A percentile compares a stretch with the other conserved stretches of the same genome.
These are phyloP conservation scores for Cyclotella choctawhatcheeana DNA, from an alignment of 108 stramenopile species.

Conservation along the genomic window DNA sequence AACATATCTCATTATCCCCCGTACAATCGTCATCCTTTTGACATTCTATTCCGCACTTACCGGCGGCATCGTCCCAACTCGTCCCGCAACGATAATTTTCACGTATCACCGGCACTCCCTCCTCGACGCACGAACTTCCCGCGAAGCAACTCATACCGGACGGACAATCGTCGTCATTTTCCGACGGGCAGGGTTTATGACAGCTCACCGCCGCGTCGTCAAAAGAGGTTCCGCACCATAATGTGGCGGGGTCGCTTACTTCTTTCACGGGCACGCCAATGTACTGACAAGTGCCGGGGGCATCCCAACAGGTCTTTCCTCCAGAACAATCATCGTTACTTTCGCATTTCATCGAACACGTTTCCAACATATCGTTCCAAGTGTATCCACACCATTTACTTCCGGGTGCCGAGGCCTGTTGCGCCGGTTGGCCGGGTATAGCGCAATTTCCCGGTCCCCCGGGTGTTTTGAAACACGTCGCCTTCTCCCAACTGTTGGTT, in stretches of 20 bases:
- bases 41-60: constrained; percentile 36
- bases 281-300: constrained; percentile 42
- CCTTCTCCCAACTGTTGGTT: constrained; percentile 27
- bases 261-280: constrained; percentile 47
- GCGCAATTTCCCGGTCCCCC: constrained; percentile 47
- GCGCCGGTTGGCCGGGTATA: constrained; percentile 30
- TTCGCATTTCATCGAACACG: constrained; percentile 31
- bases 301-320: constrained; percentile 40
- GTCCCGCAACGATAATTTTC: constrained; percentile 39
- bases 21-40: constrained; percentile 44
- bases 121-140: constrained; percentile 35
- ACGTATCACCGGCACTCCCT: constrained; percentile 38
- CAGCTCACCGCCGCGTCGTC: constrained; percentile 36
- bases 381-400: constrained; percentile 41
- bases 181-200: constrained; percentile 37
- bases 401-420: constrained; percentile 3
- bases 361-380: constrained; percentile 54
- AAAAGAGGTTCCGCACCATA: constrained; percentile 41
- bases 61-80: constrained; percentile 31
- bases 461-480: constrained; percentile 35
- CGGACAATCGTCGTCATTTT: constrained; percentile 40
- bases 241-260: constrained; percentile 3
- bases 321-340: constrained; percentile 44
- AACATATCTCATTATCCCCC: constrained; percentile 31
- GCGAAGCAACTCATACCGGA: constrained; percentile 49